Base-by-base conservation (phyloP, 257 asterid species). In the Solanum habrochaites region DNA sequence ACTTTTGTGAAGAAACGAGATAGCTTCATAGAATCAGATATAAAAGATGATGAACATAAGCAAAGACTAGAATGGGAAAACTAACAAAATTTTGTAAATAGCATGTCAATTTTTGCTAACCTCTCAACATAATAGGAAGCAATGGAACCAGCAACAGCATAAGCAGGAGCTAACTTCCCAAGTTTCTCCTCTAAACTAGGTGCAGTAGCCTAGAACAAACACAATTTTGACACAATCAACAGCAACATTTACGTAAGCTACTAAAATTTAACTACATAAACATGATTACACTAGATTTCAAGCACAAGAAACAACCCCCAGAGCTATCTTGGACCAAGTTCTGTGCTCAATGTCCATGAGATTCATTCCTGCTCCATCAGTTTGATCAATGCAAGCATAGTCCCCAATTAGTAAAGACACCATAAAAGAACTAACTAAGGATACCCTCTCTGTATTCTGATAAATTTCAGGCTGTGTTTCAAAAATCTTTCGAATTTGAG, bases 321-420 rank as follows among this genome's bases (percentile, higher is more conserved):
- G 83, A 69, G 86, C 85, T 64, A 75, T 87, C 67, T 94, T 94
- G 1, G 96, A 97, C 99, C 99, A 93, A 85, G 88, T 92, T 87
- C 95, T 92, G 90, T 87, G 90, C 89, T 94, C 93, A 8, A 95
- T 94, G 87, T 94, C 99, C 99, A 97, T 95, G 89, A 97, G 89
- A 89, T 97, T 97, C 99, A 97, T 97, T 87, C 98, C 99, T 0
- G 99, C 99, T n/a, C 98, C 99, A 91, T 97, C 98, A 52, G 98
- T 95, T 39, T 95, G 97, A 94, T 97, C 98, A 81, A 95, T 95
- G 87, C 92, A 90, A 43, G 99, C 98, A 86, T 95, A 95, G n/a
- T 87, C 85, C 87, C 97, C 98, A 2, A 86, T 90, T 37, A 97
- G 95, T 62, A 97, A 87, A 18, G 99, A 97, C 7, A 98, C 97